A percentile compares a stretch with the other conserved stretches of the same genome.
Conservation (phyloP, 2,329 filamentous ascomycete genomes). For the Amauroascus niger region DNA sequence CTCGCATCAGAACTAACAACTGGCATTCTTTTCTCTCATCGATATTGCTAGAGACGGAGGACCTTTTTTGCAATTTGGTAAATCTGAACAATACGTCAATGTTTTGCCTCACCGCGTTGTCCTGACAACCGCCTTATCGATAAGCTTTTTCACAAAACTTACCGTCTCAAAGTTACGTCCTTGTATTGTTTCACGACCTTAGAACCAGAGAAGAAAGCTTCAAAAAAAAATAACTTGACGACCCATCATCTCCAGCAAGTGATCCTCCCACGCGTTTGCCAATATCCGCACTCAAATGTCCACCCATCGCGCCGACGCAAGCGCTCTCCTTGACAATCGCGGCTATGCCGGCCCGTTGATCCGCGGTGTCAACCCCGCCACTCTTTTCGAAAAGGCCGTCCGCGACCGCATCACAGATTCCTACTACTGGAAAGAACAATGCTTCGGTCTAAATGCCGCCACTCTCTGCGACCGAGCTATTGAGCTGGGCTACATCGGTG, state of each 20-base stretch:
- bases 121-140: conserved; percentile 31
- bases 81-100: conserved; percentile 5
- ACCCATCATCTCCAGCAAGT: background rate
- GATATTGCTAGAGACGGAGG: too few relatives aligned
- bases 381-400: conserved; percentile 89
- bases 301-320: conserved; percentile 66
- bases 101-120: conserved; percentile 27
- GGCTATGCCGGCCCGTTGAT: conserved; percentile 67
- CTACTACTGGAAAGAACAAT: conserved; percentile 98
- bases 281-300: conserved; percentile 29
- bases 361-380: conserved; percentile 88
- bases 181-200: background rate
- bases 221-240: too few relatives aligned
- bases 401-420: conserved; percentile 90
- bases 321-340: conserved; percentile 73
- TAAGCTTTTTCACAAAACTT: conserved; percentile 21
- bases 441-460: conserved; percentile 80
- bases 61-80: too few relatives aligned
- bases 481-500: conserved; percentile 73
- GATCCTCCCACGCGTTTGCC: background rate
- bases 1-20: too few relatives aligned
- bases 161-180: background rate
- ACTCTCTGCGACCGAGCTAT: conserved; percentile 80
- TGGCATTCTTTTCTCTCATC: background rate
- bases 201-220: background rate